Percentiles rank a stretch among this genome's conserved stretches.
Evolutionary conservation across 2,329 filamentous ascomycete genomes (phyloP).

Genomic region (Fusarium lateritium): DNA sequence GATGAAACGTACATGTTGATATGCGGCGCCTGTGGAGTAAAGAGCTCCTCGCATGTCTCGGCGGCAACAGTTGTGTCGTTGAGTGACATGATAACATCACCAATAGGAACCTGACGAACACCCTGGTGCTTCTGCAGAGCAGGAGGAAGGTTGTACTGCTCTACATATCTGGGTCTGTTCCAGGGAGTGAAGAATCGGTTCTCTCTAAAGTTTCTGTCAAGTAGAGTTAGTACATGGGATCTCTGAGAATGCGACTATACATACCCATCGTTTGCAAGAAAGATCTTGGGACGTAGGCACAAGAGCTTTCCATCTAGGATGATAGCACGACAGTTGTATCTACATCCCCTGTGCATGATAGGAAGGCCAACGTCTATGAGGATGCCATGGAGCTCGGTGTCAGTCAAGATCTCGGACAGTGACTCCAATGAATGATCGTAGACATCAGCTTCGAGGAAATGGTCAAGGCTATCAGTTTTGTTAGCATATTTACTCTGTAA

Average conservation of each 20-base stretch:
- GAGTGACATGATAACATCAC: conserved; percentile 58
- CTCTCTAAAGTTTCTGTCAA: conserved; percentile 54
- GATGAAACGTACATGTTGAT: conserved; percentile 23
- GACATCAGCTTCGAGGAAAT: conserved; percentile 68
- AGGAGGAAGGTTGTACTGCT: conserved; percentile 63
- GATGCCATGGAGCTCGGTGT: conserved; percentile 56
- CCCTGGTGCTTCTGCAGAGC: conserved; percentile 68
- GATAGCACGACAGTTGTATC: conserved; percentile 58
- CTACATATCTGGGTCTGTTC: conserved; percentile 53
- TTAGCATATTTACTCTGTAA: not conserved
- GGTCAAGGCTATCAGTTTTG: conserved; percentile 67
- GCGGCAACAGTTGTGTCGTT: conserved; percentile 57
- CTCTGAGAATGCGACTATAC: not conserved
- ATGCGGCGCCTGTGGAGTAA: conserved; percentile 41
- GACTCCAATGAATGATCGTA: conserved; percentile 54
- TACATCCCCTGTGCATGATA: conserved; percentile 59
- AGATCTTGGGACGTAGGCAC: conserved; percentile 80
- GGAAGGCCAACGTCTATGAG: conserved; percentile 55
- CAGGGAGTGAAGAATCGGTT: conserved; percentile 60
- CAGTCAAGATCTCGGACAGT: conserved; percentile 52
- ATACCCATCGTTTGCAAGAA: conserved; percentile 76
- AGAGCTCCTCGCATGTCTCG: conserved; percentile 59
- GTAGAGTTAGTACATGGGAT: not conserved
- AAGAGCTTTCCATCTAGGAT: conserved; percentile 74
- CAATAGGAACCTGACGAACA: conserved; percentile 56